A percentile compares a stretch with the other conserved stretches of the same genome.
Evolutionary conservation across 805 yeast species (phyloP).

Genomic region (Metschnikowia vanudenii): DNA sequence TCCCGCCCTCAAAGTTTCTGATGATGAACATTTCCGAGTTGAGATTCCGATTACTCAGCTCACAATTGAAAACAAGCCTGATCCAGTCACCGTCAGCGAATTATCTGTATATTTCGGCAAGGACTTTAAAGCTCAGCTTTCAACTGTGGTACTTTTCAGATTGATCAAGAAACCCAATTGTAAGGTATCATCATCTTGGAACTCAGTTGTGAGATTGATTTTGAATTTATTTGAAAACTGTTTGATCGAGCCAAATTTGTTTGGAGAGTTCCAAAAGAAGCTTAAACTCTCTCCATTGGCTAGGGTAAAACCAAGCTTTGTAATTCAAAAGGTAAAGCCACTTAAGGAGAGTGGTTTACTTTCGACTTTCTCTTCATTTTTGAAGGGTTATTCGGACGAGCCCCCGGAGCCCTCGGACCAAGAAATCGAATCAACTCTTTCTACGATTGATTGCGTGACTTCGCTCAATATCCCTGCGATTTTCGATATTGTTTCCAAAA

Average conservation of each 20-base stretch:
- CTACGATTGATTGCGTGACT: slow-evolving; percentile 79
- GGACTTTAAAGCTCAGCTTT: slow-evolving; percentile 87
- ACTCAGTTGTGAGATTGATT: slow-evolving; percentile 54
- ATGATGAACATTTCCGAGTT: slow-evolving; percentile 24
- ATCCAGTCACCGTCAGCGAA: slow-evolving; percentile 72
- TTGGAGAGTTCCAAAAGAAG: slow-evolving; percentile 60
- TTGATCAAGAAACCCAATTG: slow-evolving; percentile 60
- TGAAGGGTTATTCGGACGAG: slow-evolving; percentile 84
- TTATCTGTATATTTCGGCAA: slow-evolving; percentile 81
- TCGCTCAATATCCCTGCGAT: slow-evolving; percentile 62
- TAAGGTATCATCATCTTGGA: slow-evolving; percentile 58
- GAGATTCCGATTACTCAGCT: slow-evolving; percentile 38
- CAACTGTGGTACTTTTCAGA: slow-evolving; percentile 82
- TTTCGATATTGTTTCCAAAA: slow-evolving; percentile 48
- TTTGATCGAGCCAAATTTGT: slow-evolving; percentile 59
- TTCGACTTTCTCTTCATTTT: slow-evolving; percentile 86
- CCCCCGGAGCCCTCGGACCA: slow-evolving; percentile 91
- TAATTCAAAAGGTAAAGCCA: slow-evolving; percentile 60
- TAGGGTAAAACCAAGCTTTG: slow-evolving; percentile 63
- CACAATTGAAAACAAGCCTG: slow-evolving; percentile 52
- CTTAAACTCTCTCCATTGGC: slow-evolving; percentile 54
- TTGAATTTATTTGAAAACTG: slow-evolving; percentile 70
- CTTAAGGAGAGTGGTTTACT: slow-evolving; percentile 76
- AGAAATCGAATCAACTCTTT: slow-evolving; percentile 81
- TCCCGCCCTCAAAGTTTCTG: slow-evolving; percentile 16